A percentile compares a stretch with the other conserved stretches of the same genome.
Conservation (phyloP, 2,329 filamentous ascomycete species). For the Calonectria pseudoturangicola region DNA sequence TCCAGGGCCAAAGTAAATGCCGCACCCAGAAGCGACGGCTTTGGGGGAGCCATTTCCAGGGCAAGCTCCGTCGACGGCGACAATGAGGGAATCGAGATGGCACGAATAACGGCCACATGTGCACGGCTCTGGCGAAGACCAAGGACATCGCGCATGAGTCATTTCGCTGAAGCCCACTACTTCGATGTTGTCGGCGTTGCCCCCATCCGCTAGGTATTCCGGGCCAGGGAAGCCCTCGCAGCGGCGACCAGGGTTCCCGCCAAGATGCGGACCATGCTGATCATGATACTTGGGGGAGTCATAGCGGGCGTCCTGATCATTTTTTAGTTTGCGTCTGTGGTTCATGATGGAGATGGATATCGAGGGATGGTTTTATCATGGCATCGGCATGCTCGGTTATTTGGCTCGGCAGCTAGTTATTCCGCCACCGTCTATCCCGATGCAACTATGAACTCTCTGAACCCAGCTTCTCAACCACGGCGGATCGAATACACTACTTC, state of each 20-base stretch:
- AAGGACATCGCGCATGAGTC: background rate
- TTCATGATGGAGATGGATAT: background rate
- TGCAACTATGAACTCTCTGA: too few species aligned
- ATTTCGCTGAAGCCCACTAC: background rate
- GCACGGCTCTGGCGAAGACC: background rate
- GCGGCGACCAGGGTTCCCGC: background rate
- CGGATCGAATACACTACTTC: background rate
- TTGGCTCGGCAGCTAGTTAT: too few species aligned
- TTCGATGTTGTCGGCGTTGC: background rate
- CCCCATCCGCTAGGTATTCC: background rate
- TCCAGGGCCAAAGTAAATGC: background rate
- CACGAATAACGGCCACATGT: background rate
- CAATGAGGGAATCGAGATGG: slow-evolving; percentile 9
- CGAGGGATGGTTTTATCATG: too few species aligned
- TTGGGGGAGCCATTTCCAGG: background rate
- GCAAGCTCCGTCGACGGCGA: slow-evolving; percentile 10
- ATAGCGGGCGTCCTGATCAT: too few species aligned
- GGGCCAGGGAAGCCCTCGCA: background rate
- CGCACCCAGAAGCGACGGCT: background rate
- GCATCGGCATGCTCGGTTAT: too few species aligned
- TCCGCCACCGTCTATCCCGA: too few species aligned
- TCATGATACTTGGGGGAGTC: background rate
- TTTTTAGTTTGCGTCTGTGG: background rate
- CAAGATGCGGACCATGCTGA: slow-evolving; percentile 4
- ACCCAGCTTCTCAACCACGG: too few species aligned